phyloP scores from a whole-genome alignment of 139 green algal genomes.

The Chlorella sp. region DNA sequence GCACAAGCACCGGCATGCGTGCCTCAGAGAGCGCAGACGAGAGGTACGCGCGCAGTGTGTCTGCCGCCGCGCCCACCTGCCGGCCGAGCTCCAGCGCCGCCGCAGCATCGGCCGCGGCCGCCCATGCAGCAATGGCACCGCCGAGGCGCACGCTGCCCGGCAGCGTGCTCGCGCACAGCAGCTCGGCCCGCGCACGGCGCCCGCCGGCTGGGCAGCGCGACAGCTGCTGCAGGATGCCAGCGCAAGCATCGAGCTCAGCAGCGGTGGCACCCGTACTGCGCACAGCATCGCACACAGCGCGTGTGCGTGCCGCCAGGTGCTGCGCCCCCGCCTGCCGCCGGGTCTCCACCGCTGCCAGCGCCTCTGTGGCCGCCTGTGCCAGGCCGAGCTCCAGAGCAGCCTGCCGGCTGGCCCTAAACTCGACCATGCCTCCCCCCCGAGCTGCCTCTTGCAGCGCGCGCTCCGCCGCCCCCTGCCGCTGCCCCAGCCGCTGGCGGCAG shows the following conservation, averaged over 20 bases:
- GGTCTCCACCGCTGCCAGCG: not conserved
- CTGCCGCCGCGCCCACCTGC: not conserved
- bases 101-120: not conserved
- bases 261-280: not conserved
- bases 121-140: constrained; percentile 5
- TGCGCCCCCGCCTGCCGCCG: not conserved
- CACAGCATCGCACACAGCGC: not conserved
- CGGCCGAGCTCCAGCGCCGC: not conserved
- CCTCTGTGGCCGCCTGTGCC: not conserved
- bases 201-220: not conserved
- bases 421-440: not conserved
- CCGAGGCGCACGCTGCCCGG: not conserved
- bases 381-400: not conserved
- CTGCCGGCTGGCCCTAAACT: not conserved
- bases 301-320: constrained; percentile 3
- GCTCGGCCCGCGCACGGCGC: not conserved
- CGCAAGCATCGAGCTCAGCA: not conserved
- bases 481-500: not conserved
- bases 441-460: not conserved
- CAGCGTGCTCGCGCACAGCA: not conserved
- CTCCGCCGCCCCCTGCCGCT: constrained; percentile 14
- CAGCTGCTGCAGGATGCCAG: not conserved
- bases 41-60: not conserved
- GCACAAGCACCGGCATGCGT: not conserved
- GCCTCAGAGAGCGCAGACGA: too few relatives aligned